A percentile compares a stretch with the other conserved stretches of the same genome.
Conservation (phyloP, 352 stramenopile genomes). For the Pelagophyceae sp. region DNA sequence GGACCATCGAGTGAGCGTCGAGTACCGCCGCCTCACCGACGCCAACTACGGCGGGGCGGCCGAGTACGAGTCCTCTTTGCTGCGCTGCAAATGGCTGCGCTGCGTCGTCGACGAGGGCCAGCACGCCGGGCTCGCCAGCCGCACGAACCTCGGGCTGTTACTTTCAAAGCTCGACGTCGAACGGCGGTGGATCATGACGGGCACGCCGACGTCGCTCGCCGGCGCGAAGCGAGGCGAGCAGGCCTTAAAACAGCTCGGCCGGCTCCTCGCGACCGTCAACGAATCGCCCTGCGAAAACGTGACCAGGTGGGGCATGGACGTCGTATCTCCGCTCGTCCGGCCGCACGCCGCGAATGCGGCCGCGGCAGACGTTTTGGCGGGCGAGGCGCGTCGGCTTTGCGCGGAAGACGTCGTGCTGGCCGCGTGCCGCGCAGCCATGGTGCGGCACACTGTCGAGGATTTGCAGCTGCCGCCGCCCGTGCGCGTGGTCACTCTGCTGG, state of each 20-base stretch:
- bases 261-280: conserved; percentile 74
- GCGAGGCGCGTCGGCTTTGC: conserved; percentile 23
- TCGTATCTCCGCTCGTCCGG: conserved; percentile 33
- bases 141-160: conserved; percentile 47
- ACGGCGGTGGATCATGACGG: conserved; percentile 90
- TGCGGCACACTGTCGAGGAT: conserved; percentile 83
- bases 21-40: not conserved
- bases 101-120: conserved; percentile 78
- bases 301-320: conserved; percentile 65
- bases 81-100: conserved; percentile 40
- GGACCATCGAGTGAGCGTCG: not conserved
- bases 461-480: conserved; percentile 54
- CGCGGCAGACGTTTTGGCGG: no score
- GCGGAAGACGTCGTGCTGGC: conserved; percentile 37
- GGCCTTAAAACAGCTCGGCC: conserved; percentile 74
- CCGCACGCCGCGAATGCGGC: conserved; percentile 30
- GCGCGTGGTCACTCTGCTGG: conserved; percentile 33
- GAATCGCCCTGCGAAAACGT: conserved; percentile 47
- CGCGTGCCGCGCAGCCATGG: conserved; percentile 63
- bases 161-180: conserved; percentile 53
- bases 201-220: conserved; percentile 81
- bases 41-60: not conserved
- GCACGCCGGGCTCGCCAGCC: conserved; percentile 46
- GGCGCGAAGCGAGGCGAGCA: conserved; percentile 73
- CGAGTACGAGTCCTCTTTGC: conserved; percentile 23